A percentile compares a stretch with the other conserved stretches of the same genome.
phyloP scores from a whole-genome alignment of 2,329 filamentous ascomycete species.

The Alternaria triticimaculans region DNA sequence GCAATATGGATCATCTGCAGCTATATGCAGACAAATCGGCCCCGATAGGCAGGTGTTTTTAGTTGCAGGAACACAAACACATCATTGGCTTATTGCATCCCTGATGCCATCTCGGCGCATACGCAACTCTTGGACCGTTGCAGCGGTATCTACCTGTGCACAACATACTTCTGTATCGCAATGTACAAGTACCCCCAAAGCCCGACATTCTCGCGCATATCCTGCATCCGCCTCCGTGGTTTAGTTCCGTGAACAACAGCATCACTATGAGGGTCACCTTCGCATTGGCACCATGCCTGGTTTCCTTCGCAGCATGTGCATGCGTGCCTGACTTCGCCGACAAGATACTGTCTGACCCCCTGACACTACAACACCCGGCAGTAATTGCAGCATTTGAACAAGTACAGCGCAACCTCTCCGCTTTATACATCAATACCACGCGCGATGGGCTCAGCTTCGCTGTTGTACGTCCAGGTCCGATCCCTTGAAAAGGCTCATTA shows the following conservation, averaged over 20 bases:
- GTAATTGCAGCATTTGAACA: slow-evolving; percentile 33
- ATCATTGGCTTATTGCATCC: neutral
- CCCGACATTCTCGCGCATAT: neutral
- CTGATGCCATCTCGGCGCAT: neutral
- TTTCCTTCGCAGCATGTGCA: slow-evolving; percentile 6
- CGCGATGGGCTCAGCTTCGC: slow-evolving; percentile 41
- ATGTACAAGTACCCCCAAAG: neutral
- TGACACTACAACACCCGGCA: slow-evolving; percentile 27
- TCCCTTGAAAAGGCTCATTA: neutral
- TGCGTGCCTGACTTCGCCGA: slow-evolving; percentile 38
- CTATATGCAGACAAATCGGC: neutral
- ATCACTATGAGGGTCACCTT: neutral
- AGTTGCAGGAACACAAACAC: neutral
- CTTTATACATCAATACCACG: slow-evolving; percentile 28
- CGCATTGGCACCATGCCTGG: slow-evolving; percentile 2
- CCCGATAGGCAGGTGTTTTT: neutral
- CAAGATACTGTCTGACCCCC: slow-evolving; percentile 23
- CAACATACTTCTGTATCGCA: neutral
- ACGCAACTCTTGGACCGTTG: neutral
- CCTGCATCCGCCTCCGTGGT: neutral
- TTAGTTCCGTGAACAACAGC: neutral
- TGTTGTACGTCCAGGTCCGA: slow-evolving; percentile 24
- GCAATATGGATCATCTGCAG: neutral
- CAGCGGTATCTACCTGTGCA: neutral
- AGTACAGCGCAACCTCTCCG: slow-evolving; percentile 24